Evolutionary conservation across 148 eudicot species (phyloP).

Genomic region (Camellia japonica): DNA sequence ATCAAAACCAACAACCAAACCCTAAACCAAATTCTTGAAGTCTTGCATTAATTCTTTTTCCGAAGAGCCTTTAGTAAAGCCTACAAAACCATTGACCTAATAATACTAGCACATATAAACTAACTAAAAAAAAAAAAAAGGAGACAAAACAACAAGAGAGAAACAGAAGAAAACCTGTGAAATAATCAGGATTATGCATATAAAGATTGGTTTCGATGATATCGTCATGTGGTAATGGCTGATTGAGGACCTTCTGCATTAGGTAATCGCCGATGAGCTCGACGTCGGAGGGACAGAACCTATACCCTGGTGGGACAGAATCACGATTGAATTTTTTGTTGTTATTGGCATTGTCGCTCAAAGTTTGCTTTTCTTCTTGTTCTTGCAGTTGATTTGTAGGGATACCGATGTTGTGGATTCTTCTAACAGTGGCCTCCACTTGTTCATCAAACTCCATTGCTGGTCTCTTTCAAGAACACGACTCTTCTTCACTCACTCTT

Average conservation of each 20-base stretch:
- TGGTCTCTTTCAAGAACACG: too few relatives aligned
- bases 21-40: too few relatives aligned
- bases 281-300: conserved; percentile 18
- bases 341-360: background rate
- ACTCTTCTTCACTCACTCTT: too few relatives aligned
- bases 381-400: too few relatives aligned
- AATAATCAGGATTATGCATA: conserved; percentile 6
- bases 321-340: background rate
- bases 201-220: conserved; percentile 23
- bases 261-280: conserved; percentile 29
- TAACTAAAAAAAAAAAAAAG: background rate
- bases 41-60: too few relatives aligned
- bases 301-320: conserved; percentile 20
- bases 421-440: too few relatives aligned
- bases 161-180: conserved; percentile 10
- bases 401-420: too few relatives aligned
- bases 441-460: too few relatives aligned
- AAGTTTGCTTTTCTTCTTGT: too few relatives aligned
- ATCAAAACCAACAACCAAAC: too few relatives aligned
- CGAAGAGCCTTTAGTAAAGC: too few relatives aligned
- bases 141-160: background rate
- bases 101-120: background rate
- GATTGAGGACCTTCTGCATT: conserved; percentile 16
- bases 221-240: conserved; percentile 9
- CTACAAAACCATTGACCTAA: background rate